These are phyloP conservation scores for Carex pumila DNA, from an alignment of 176 grass and related monocot genomes.

Conservation along the genomic window DNA sequence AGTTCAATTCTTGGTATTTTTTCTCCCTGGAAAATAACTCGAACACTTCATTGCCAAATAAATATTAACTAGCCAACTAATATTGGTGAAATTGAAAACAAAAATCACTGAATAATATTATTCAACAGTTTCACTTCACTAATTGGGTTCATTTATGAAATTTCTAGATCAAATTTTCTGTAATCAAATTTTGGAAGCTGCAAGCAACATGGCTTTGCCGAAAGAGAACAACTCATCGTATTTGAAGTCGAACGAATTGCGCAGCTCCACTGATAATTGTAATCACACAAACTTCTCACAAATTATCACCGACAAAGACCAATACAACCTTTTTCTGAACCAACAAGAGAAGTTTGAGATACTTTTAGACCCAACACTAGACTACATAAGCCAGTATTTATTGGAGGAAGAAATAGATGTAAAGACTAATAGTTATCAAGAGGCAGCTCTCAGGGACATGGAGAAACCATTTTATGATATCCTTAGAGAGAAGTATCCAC, in stretches of 20 bases:
- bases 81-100: too few species aligned
- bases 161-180: background rate
- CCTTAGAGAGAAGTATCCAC: conserved; percentile 21
- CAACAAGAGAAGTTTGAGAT: background rate
- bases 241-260: background rate
- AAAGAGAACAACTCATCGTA: background rate
- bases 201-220: background rate
- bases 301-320: background rate
- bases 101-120: too few species aligned
- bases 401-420: conserved; percentile 51
- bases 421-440: conserved; percentile 4
- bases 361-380: background rate
- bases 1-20: too few species aligned
- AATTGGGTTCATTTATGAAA: background rate
- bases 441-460: conserved; percentile 9
- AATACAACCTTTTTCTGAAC: background rate
- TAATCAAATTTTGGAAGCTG: background rate
- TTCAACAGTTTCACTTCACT: too few species aligned
- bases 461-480: conserved; percentile 42
- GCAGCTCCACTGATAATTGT: background rate
- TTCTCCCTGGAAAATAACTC: too few species aligned
- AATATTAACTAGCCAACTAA: too few species aligned
- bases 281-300: background rate
- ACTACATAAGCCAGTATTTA: conserved; percentile 38
- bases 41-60: too few species aligned